A percentile compares a stretch with the other conserved stretches of the same genome.
Evolutionary conservation across 2,329 filamentous ascomycete genomes (phyloP).

Genomic region (Colletotrichum falcatum): DNA sequence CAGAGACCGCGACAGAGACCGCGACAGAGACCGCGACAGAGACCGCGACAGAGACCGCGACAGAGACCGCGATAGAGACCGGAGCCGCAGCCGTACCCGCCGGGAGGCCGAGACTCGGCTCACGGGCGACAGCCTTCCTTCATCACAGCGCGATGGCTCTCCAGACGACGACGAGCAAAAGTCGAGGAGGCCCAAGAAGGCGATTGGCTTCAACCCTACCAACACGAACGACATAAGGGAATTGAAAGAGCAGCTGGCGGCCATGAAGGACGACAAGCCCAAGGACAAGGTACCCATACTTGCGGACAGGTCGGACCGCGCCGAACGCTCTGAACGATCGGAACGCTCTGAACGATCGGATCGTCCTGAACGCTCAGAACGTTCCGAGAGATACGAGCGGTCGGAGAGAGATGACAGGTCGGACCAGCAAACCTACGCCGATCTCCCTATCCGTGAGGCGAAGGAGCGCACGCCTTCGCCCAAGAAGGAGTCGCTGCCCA

Average conservation of each 20-base stretch:
- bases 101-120: slow-evolving; percentile 55
- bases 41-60: slow-evolving; percentile 44
- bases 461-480: slow-evolving; percentile 38
- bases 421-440: slow-evolving; percentile 34
- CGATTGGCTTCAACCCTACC: slow-evolving; percentile 64
- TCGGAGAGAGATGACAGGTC: slow-evolving; percentile 21
- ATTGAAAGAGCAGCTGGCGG: slow-evolving; percentile 63
- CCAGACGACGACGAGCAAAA: slow-evolving; percentile 56
- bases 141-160: slow-evolving; percentile 55
- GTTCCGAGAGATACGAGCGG: slow-evolving; percentile 20
- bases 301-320: slow-evolving; percentile 31
- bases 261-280: slow-evolving; percentile 49
- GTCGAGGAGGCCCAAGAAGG: slow-evolving; percentile 53
- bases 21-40: slow-evolving; percentile 45
- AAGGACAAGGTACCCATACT: slow-evolving; percentile 31
- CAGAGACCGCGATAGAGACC: slow-evolving; percentile 42
- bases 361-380: slow-evolving; percentile 24
- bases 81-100: slow-evolving; percentile 44
- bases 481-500: slow-evolving; percentile 35
- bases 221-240: slow-evolving; percentile 63
- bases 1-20: slow-evolving; percentile 43
- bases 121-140: slow-evolving; percentile 50
- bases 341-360: slow-evolving; percentile 30
- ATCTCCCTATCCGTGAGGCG: slow-evolving; percentile 22
- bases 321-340: slow-evolving; percentile 9